Conservation (phyloP, 2,329 filamentous ascomycete genomes). For the Curvularia verruculosa region DNA sequence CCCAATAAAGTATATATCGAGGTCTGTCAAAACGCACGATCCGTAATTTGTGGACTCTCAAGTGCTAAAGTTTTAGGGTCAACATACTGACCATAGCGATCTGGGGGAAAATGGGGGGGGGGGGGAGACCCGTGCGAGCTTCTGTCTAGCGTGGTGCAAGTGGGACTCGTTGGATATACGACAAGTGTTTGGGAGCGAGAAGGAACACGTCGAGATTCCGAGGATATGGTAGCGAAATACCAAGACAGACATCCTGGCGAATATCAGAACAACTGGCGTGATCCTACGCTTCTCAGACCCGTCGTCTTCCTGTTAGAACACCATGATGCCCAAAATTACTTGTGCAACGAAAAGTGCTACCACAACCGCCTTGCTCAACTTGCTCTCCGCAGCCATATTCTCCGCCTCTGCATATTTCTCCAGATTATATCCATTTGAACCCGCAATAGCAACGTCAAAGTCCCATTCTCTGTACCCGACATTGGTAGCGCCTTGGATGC, state of each 20-base stretch:
- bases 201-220: background rate
- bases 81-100: too few species aligned
- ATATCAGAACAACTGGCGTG: background rate
- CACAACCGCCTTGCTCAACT: background rate
- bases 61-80: too few species aligned
- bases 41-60: background rate
- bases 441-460: conserved; percentile 9
- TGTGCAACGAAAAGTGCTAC: background rate
- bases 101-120: too few species aligned
- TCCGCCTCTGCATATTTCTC: background rate
- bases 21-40: background rate
- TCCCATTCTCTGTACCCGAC: conserved; percentile 10
- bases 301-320: background rate
- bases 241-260: background rate
- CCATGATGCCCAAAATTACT: background rate
- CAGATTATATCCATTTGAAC: conserved; percentile 10
- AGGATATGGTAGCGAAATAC: too few species aligned
- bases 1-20: background rate
- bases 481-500: background rate
- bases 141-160: background rate
- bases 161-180: too few species aligned
- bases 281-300: background rate
- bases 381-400: background rate
- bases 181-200: too few species aligned
- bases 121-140: too few species aligned